Percentiles rank a stretch among this genome's conserved stretches.
These are phyloP conservation scores for Oenanthe sinensis DNA, from an alignment of 129 eudicot species.

Conservation along the genomic window DNA sequence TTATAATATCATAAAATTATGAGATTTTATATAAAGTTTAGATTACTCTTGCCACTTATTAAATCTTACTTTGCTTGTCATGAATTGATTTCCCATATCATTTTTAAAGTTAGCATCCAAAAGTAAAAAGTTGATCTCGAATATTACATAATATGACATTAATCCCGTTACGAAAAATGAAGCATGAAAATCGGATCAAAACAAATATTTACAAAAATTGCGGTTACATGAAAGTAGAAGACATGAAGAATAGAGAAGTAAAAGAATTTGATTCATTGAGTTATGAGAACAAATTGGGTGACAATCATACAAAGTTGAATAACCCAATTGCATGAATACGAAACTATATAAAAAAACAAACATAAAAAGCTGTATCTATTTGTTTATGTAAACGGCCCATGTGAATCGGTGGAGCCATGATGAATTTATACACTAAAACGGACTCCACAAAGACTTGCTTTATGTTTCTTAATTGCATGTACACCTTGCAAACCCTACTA, in stretches of 20 bases:
- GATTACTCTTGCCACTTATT: slow-evolving; percentile 4
- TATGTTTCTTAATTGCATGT: slow-evolving; percentile 52
- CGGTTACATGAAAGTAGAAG: not conserved
- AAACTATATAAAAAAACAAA: slow-evolving; percentile 14
- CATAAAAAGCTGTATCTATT: slow-evolving; percentile 20
- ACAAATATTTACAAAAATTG: no score
- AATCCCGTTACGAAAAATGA: no score
- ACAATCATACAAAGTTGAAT: slow-evolving; percentile 39
- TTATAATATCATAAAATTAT: not conserved
- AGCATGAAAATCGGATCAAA: not conserved
- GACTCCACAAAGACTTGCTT: slow-evolving; percentile 51
- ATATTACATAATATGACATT: no score
- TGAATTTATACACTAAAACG: slow-evolving; percentile 30
- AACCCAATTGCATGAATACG: slow-evolving; percentile 11
- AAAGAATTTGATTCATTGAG: not conserved
- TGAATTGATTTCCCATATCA: not conserved
- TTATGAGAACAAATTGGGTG: slow-evolving; percentile 9
- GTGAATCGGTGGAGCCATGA: slow-evolving; percentile 74
- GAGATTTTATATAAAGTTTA: not conserved
- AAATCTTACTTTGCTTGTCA: not conserved
- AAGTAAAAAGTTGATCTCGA: no score
- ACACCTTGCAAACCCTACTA: slow-evolving; percentile 35
- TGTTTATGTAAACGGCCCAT: slow-evolving; percentile 71
- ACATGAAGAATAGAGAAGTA: not conserved
- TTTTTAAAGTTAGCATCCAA: no score